Conservation (phyloP, 1,139 yeast genomes). For the Kluyveromyces sp. region DNA sequence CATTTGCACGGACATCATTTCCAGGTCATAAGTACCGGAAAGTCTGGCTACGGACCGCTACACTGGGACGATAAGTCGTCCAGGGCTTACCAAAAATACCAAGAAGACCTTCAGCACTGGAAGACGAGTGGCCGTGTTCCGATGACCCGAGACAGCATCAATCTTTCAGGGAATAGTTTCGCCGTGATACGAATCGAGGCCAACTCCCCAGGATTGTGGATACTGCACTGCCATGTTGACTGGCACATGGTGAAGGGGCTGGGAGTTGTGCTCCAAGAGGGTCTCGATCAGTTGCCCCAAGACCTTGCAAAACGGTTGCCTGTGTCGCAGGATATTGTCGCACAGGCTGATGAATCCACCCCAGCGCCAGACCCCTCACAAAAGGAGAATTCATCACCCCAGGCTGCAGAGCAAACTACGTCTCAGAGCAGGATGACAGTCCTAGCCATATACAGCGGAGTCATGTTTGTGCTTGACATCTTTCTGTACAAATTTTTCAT, state of each 20-base stretch:
- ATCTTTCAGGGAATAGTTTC: slow-evolving; percentile 53
- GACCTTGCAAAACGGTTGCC: slow-evolving; percentile 1
- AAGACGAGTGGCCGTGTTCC: slow-evolving; percentile 35
- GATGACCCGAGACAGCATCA: slow-evolving; percentile 57
- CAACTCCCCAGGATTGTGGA: slow-evolving; percentile 73
- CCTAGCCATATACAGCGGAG: slow-evolving; percentile 12
- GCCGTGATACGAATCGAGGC: slow-evolving; percentile 53
- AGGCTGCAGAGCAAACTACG: too few species aligned
- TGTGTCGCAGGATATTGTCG: too few species aligned
- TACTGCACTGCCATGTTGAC: slow-evolving; percentile 74
- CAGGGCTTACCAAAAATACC: slow-evolving; percentile 18
- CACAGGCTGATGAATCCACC: too few species aligned
- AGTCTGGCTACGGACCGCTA: slow-evolving; percentile 38
- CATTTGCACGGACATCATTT: slow-evolving; percentile 84
- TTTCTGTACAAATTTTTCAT: background rate
- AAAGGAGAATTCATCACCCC: too few species aligned
- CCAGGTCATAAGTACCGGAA: slow-evolving; percentile 60
- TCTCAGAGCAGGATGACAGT: slow-evolving; percentile 10
- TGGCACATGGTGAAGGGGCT: slow-evolving; percentile 74
- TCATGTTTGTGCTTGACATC: slow-evolving; percentile 14
- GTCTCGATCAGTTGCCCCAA: background rate
- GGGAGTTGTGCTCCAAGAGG: slow-evolving; percentile 47
- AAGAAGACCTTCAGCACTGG: slow-evolving; percentile 21
- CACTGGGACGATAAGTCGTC: slow-evolving; percentile 36
- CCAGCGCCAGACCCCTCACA: too few species aligned